A percentile compares a stretch with the other conserved stretches of the same genome.
phyloP scores from a whole-genome alignment of 805 yeast species.

The Ogataea ramenticola region DNA sequence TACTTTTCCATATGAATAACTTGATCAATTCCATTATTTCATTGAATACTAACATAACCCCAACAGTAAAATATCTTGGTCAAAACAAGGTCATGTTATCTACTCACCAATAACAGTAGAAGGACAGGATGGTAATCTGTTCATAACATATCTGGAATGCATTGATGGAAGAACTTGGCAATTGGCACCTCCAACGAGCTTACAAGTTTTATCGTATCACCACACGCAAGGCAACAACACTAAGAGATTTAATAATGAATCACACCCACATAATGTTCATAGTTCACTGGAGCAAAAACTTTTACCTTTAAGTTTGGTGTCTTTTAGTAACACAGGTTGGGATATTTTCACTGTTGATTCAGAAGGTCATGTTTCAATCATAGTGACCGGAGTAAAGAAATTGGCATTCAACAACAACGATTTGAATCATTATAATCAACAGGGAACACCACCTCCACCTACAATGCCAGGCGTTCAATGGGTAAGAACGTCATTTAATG shows the following conservation, averaged over 20 bases:
- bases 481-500: slow-evolving; percentile 29
- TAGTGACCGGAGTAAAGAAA: slow-evolving; percentile 42
- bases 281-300: background rate
- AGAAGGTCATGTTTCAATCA: slow-evolving; percentile 55
- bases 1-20: background rate
- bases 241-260: background rate
- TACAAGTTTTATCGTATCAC: slow-evolving; percentile 15
- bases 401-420: slow-evolving; percentile 23
- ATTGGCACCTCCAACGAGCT: slow-evolving; percentile 48
- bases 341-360: slow-evolving; percentile 78
- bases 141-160: slow-evolving; percentile 64
- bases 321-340: slow-evolving; percentile 75
- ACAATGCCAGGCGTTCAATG: slow-evolving; percentile 20
- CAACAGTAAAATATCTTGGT: slow-evolving; percentile 50
- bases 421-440: slow-evolving; percentile 28
- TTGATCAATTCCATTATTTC: background rate
- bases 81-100: slow-evolving; percentile 78
- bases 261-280: background rate
- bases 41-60: background rate
- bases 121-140: slow-evolving; percentile 33
- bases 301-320: slow-evolving; percentile 30
- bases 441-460: background rate
- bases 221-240: slow-evolving; percentile 3
- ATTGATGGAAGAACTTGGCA: slow-evolving; percentile 76
- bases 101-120: slow-evolving; percentile 35